Conservation (phyloP, 768 basidiomycete species). For the Trametes punicea region DNA sequence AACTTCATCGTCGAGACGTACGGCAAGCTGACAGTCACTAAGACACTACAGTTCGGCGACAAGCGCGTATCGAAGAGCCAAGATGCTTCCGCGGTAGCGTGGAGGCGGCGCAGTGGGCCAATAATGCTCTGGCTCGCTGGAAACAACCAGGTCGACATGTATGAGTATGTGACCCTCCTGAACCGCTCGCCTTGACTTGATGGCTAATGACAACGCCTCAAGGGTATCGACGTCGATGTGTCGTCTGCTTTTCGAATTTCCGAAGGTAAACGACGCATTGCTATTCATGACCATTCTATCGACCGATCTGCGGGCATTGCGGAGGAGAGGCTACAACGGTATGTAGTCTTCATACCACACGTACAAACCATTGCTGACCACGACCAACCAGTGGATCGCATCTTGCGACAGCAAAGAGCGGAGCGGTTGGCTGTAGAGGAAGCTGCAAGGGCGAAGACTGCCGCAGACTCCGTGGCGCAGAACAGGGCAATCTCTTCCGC, state of each 20-base stretch:
- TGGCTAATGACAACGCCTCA: background rate
- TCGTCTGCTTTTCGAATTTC: constrained; percentile 70
- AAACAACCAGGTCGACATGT: constrained; percentile 81
- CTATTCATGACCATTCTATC: constrained; percentile 93
- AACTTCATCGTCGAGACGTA: constrained; percentile 73
- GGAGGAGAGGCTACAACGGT: constrained; percentile 86
- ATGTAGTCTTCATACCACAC: constrained; percentile 22
- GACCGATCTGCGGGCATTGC: constrained; percentile 79
- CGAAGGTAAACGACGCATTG: constrained; percentile 82
- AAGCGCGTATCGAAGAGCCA: constrained; percentile 49
- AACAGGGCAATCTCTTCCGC: background rate
- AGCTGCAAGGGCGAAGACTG: constrained; percentile 37
- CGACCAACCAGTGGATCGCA: constrained; percentile 71
- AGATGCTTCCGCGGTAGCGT: constrained; percentile 74
- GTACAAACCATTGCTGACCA: too few relatives aligned
- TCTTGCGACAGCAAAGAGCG: constrained; percentile 78
- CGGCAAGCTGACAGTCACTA: constrained; percentile 59
- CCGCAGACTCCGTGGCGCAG: constrained; percentile 20
- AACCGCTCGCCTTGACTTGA: background rate
- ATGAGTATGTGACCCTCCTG: constrained; percentile 61
- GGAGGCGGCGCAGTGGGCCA: constrained; percentile 49
- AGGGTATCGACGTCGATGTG: constrained; percentile 87
- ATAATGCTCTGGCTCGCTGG: constrained; percentile 76
- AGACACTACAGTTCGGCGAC: constrained; percentile 53
- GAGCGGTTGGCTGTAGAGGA: constrained; percentile 57